phyloP scores from a whole-genome alignment of 2,329 filamentous ascomycete genomes.

The Coleophoma crateriformis region DNA sequence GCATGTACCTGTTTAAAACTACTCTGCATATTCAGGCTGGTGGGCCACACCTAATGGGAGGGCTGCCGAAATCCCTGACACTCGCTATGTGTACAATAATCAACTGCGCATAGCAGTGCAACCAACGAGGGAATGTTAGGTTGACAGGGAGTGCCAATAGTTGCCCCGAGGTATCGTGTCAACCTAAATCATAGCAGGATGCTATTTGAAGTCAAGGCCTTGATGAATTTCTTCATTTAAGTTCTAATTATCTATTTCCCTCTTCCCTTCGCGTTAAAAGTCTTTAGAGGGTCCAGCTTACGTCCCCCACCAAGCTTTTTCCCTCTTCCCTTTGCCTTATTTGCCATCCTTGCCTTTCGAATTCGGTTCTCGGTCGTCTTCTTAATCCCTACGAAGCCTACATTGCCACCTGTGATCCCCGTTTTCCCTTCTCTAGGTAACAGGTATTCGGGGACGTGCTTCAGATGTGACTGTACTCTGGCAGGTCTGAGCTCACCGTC shows the following conservation, averaged over 20 bases:
- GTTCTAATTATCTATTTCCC: constrained; percentile 15
- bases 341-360: constrained; percentile 32
- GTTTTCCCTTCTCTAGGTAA: constrained; percentile 72
- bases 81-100: too few species aligned
- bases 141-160: too few species aligned
- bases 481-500: constrained; percentile 83
- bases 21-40: too few species aligned
- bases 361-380: constrained; percentile 43
- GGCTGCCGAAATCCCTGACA: too few species aligned
- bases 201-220: too few species aligned
- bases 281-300: constrained; percentile 81
- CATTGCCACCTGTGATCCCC: constrained; percentile 55
- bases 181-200: too few species aligned
- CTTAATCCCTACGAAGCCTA: constrained; percentile 70
- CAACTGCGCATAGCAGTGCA: too few species aligned
- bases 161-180: too few species aligned
- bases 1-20: too few species aligned
- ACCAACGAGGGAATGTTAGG: too few species aligned
- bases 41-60: too few species aligned
- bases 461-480: constrained; percentile 80
- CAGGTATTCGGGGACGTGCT: constrained; percentile 91
- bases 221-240: too few species aligned
- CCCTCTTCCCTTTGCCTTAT: constrained; percentile 42
- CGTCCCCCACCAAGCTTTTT: constrained; percentile 48
- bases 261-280: constrained; percentile 58